Percentiles rank a stretch among this genome's conserved stretches.
Evolutionary conservation across 129 eudicot genomes (phyloP).

Genomic region (Scalesia atractyloides): DNA sequence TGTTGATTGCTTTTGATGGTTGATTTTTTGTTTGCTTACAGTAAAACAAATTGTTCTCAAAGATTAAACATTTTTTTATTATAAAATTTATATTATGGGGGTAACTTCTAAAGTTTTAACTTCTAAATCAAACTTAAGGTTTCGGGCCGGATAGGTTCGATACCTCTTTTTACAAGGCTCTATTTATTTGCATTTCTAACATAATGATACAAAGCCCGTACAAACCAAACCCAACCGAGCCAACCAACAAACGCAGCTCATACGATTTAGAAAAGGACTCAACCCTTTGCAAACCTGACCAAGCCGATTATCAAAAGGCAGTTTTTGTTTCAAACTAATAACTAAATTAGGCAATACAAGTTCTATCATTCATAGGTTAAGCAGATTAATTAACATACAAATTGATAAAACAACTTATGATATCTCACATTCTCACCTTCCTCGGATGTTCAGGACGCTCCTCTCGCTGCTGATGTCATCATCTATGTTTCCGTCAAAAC

Average conservation of each 20-base stretch:
- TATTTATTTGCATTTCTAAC: neutral
- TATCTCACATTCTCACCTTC: constrained; percentile 50
- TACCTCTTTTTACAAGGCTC: neutral
- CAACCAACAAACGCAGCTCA: neutral
- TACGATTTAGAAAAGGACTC: neutral
- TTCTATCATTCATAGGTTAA: constrained; percentile 31
- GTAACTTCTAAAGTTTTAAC: too few species aligned
- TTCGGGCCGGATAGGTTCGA: neutral
- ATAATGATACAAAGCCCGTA: neutral
- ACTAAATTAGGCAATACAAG: constrained; percentile 33
- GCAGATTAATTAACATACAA: constrained; percentile 27
- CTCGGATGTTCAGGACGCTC: constrained; percentile 42
- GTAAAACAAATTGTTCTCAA: too few species aligned
- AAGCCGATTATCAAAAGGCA: neutral
- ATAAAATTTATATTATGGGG: too few species aligned
- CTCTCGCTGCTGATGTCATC: constrained; percentile 63
- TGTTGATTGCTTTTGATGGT: constrained; percentile 5
- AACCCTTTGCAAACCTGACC: neutral
- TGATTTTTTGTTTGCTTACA: neutral
- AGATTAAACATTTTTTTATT: too few species aligned
- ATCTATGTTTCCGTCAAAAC: constrained; percentile 60
- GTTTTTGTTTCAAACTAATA: constrained; percentile 25
- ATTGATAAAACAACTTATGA: constrained; percentile 20
- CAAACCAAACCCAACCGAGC: constrained; percentile 3
- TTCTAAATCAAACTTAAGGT: too few species aligned